phyloP scores from a whole-genome alignment of 257 asterid species.

The Fraxinus anomala region DNA sequence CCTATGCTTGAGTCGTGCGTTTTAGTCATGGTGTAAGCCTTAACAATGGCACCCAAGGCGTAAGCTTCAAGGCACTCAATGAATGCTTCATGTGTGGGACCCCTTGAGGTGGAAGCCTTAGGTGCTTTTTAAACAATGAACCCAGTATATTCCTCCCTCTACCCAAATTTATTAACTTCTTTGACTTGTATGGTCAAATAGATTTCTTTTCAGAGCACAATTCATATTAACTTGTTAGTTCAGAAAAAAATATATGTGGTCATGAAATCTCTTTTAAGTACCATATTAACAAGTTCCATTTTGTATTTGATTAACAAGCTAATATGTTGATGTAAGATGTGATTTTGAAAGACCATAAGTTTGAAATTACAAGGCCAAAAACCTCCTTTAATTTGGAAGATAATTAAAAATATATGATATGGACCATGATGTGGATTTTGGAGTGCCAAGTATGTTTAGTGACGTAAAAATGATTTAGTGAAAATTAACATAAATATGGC shows the following conservation, averaged over 20 bases:
- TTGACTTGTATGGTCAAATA: not conserved
- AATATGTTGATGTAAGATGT: not conserved
- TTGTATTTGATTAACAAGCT: no score
- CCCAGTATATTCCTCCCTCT: not conserved
- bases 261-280: not conserved
- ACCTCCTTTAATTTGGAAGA: not conserved
- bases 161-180: not conserved
- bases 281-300: no score
- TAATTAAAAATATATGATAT: not conserved
- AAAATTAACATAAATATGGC: not conserved
- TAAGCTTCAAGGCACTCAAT: not conserved
- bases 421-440: not conserved
- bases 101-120: not conserved
- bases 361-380: not conserved
- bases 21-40: not conserved
- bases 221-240: not conserved
- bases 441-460: not conserved
- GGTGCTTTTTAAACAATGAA: not conserved
- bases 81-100: not conserved
- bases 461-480: not conserved
- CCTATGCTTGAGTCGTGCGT: not conserved
- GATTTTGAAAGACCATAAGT: not conserved
- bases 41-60: not conserved
- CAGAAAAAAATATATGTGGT: not conserved
- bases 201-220: not conserved